A percentile compares a stretch with the other conserved stretches of the same genome.
Conservation (phyloP, 441 rosid species). For the Euphorbia schlechtendalii region DNA sequence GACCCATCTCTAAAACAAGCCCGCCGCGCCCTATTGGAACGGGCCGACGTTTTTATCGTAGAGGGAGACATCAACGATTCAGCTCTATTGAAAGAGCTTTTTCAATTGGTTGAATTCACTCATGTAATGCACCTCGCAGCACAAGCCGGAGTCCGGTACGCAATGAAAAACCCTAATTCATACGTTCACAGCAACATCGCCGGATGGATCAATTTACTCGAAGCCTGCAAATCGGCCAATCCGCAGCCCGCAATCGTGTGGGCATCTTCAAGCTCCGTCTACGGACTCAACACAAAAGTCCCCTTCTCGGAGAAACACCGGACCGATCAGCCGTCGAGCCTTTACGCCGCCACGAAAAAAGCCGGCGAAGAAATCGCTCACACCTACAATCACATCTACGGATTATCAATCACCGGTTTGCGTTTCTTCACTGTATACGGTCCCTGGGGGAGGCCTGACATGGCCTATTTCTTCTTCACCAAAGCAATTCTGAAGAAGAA, state of each 20-base stretch:
- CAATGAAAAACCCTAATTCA: conserved; percentile 29
- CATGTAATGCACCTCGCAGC: conserved; percentile 42
- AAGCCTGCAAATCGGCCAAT: conserved; percentile 28
- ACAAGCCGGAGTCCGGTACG: conserved; percentile 36
- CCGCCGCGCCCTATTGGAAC: conserved; percentile 21
- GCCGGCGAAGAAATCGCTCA: conserved; percentile 44
- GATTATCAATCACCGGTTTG: conserved; percentile 36
- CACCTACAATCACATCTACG: conserved; percentile 38
- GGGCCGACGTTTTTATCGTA: conserved; percentile 21
- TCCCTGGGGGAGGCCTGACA: conserved; percentile 46
- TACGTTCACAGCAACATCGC: conserved; percentile 34
- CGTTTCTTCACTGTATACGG: conserved; percentile 44
- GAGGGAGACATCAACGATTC: conserved; percentile 35
- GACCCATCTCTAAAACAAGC: conserved; percentile 28
- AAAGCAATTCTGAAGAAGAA: conserved; percentile 34
- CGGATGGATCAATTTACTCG: conserved; percentile 32
- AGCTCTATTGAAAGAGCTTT: conserved; percentile 21
- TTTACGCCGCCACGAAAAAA: conserved; percentile 39
- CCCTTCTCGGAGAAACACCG: conserved; percentile 35
- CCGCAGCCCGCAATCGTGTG: conserved; percentile 38
- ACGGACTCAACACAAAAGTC: conserved; percentile 31
- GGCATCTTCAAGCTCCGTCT: conserved; percentile 43
- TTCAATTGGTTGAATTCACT: conserved; percentile 27
- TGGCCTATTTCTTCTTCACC: conserved; percentile 42
- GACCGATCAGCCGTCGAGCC: conserved; percentile 36